phyloP scores from a whole-genome alignment of 1,284 basidiomycete species.

The Coriolopsis trogii region DNA sequence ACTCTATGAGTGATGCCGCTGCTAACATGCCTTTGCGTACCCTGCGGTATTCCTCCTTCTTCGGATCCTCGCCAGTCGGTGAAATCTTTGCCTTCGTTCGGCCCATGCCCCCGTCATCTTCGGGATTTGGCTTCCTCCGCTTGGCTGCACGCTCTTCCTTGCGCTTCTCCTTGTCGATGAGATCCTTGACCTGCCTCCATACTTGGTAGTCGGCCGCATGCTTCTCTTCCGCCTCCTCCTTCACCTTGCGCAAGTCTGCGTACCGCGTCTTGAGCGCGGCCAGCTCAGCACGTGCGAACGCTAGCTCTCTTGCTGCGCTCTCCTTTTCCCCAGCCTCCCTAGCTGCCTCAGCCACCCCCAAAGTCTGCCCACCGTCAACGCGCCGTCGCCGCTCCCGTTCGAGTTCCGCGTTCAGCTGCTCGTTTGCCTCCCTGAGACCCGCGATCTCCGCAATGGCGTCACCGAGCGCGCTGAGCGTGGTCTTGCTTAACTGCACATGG shows the following conservation, averaged over 20 bases:
- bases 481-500: conserved; percentile 22
- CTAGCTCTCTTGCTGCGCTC: conserved; percentile 5
- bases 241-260: conserved; percentile 22
- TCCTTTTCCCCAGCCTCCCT: not conserved
- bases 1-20: too few species aligned
- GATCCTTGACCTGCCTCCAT: conserved; percentile 27
- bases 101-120: conserved; percentile 72
- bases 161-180: conserved; percentile 13
- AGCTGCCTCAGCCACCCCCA: too few species aligned
- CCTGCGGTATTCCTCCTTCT: too few species aligned
- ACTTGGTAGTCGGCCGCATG: conserved; percentile 18
- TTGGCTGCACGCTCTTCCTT: conserved; percentile 8
- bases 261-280: conserved; percentile 22
- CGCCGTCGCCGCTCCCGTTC: too few species aligned
- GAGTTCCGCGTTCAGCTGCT: conserved; percentile 9
- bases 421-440: conserved; percentile 20
- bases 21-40: not conserved
- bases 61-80: too few species aligned
- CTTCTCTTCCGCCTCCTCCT: conserved; percentile 21
- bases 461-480: conserved; percentile 11
- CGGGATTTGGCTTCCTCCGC: conserved; percentile 46
- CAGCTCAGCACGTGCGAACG: conserved; percentile 16
- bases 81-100: conserved; percentile 65
- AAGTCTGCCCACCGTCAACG: too few species aligned
- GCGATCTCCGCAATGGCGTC: conserved; percentile 21